Conservation (phyloP, 1,284 basidiomycete species). For the Trichosporon coremiiforme region DNA sequence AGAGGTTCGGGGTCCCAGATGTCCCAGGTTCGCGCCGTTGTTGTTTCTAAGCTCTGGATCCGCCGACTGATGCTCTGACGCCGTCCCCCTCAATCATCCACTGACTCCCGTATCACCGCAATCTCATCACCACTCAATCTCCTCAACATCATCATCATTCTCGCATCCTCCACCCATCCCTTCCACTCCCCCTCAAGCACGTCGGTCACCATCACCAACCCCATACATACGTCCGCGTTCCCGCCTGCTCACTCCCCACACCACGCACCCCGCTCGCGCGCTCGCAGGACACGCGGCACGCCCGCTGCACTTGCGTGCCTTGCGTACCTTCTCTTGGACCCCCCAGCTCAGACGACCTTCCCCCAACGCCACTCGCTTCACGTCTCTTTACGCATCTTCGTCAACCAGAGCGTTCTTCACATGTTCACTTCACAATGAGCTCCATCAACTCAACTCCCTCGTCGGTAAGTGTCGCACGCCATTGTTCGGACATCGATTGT, state of each 20-base stretch:
- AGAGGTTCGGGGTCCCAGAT: not conserved
- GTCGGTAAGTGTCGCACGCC: not conserved
- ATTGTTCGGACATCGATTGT: not conserved
- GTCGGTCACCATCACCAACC: not conserved
- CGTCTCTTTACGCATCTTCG: constrained; percentile 7
- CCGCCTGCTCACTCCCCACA: not conserved
- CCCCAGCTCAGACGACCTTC: not conserved
- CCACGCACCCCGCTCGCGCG: not conserved
- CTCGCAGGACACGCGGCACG: not conserved
- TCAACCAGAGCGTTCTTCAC: not conserved
- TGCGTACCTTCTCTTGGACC: not conserved
- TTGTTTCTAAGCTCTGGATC: not conserved
- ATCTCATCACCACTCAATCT: constrained; percentile 12
- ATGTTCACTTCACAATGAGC: constrained; percentile 3
- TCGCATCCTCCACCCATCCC: not conserved
- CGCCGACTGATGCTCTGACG: constrained; percentile 5
- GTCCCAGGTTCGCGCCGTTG: not conserved
- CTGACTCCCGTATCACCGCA: not conserved
- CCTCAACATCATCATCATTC: constrained; percentile 1
- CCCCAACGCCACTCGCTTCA: not conserved
- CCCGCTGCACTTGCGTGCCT: not conserved
- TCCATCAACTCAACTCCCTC: not conserved
- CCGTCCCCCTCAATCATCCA: not conserved
- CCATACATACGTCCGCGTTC: not conserved
- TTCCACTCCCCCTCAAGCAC: not conserved